Evolutionary conservation across 140 eudicot genomes (phyloP), one percentile per base, ranked within the genome.

Genomic region (Anethum foeniculum): DNA sequence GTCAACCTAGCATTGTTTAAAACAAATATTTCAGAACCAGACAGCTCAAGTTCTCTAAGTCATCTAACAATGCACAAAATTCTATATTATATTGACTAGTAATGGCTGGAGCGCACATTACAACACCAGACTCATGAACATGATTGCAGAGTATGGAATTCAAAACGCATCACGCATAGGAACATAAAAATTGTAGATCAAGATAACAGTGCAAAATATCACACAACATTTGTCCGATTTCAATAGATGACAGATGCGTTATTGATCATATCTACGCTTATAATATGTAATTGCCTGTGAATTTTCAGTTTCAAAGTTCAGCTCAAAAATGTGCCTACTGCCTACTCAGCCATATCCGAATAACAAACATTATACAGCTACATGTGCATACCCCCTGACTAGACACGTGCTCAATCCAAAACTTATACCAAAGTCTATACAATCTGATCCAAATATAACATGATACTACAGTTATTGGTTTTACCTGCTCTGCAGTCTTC

Each of bases 401-500:
- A 65, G 73, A 58, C 32, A 58, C 41, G 12, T 28, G n/a, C 43
- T 32, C 74, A 30, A 14, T 5, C 18, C 36, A 32, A 68, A 30
- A 34, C 41, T 23, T 41, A 68, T 68, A 16, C 51, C 25, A 71
- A 46, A 36, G 27, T 71, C n/a, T 34, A 38, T 19, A 39, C 44
- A 38, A 71, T 15, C 41, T 32, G 27, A 36, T 16, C 48, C 27
- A 71, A 34, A 39, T 32, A 62, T 15, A 27, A 25, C 18, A 21
- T 32, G n/a, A 15, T 28, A 44, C 36, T 38, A 77, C 49, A 44
- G 49, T n/a, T 6, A 74, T 44, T 11, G 15, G 34, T n/a, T 47
- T 75, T 77, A 94, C 97, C 96, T 94, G 97, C 41, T 95, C 99
- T 52, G 96, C 95, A 7, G 97, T 80, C 88, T 95, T 95, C 82